A percentile compares a stretch with the other conserved stretches of the same genome.
Conservation (phyloP, 805 yeast genomes). For the Ogataea trehalophila region DNA sequence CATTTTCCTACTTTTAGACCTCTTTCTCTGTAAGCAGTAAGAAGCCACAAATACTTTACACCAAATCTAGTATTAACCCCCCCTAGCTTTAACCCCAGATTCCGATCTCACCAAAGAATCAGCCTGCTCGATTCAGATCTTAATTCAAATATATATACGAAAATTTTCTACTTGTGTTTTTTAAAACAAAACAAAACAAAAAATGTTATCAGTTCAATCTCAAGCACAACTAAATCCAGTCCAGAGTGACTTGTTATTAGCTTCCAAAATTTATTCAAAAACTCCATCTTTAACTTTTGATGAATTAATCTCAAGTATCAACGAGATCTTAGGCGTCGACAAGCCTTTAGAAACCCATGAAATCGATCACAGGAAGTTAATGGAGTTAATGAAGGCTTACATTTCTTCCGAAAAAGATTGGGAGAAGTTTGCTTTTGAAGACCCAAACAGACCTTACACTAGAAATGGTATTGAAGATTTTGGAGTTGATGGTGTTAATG, state of each 20-base stretch:
- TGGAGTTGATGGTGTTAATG: conserved; percentile 66
- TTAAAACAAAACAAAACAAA: neutral
- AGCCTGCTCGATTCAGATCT: no score
- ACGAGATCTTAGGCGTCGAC: conserved; percentile 31
- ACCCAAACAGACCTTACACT: conserved; percentile 46
- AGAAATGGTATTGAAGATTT: conserved; percentile 73
- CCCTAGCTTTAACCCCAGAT: neutral
- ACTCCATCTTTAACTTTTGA: conserved; percentile 18
- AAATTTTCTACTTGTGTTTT: no score
- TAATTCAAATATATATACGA: no score
- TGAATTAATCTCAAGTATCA: conserved; percentile 30
- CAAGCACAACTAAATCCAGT: neutral
- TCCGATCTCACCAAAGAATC: neutral
- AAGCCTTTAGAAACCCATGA: conserved; percentile 34
- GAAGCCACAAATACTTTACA: no score
- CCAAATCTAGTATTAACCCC: no score
- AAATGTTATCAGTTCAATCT: neutral
- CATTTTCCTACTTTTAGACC: no score
- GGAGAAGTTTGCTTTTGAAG: conserved; percentile 52
- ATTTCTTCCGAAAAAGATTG: conserved; percentile 48
- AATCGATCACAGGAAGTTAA: conserved; percentile 46
- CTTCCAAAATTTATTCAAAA: conserved; percentile 3
- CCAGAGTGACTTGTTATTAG: neutral
- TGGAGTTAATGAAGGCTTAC: conserved; percentile 44
- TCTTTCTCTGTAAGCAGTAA: no score